Percentiles rank a stretch among this genome's conserved stretches.
Conservation (phyloP, 331 rosid genomes). For the Acacia pycnantha region DNA sequence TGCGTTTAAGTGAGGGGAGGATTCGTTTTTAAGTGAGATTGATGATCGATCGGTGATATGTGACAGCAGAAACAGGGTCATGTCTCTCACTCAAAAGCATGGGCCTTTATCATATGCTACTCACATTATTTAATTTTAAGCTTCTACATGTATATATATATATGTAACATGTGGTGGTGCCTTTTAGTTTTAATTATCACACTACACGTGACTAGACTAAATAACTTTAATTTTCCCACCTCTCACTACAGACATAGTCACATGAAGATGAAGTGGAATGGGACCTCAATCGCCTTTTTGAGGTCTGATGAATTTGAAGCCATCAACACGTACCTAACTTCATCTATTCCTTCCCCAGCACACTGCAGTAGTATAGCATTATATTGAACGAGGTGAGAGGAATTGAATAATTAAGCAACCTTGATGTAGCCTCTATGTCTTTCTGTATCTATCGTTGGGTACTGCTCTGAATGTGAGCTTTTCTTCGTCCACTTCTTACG, state of each 20-base stretch:
- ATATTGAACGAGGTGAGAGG: background rate
- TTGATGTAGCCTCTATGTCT: background rate
- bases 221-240: background rate
- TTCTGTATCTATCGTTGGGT: background rate
- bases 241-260: background rate
- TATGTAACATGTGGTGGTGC: background rate
- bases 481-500: background rate
- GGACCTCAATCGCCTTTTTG: slow-evolving; percentile 7
- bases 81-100: background rate
- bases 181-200: background rate
- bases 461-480: background rate
- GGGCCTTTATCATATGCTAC: background rate
- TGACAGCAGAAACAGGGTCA: background rate
- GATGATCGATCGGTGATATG: background rate
- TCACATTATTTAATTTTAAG: background rate
- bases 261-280: slow-evolving; percentile 1
- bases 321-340: background rate
- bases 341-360: background rate
- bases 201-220: background rate
- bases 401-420: background rate
- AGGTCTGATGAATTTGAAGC: background rate
- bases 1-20: background rate
- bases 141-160: background rate
- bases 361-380: background rate
- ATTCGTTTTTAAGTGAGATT: background rate